Conservation (phyloP, 2,329 filamentous ascomycete genomes). For the Talaromyces albobiverticillius region DNA sequence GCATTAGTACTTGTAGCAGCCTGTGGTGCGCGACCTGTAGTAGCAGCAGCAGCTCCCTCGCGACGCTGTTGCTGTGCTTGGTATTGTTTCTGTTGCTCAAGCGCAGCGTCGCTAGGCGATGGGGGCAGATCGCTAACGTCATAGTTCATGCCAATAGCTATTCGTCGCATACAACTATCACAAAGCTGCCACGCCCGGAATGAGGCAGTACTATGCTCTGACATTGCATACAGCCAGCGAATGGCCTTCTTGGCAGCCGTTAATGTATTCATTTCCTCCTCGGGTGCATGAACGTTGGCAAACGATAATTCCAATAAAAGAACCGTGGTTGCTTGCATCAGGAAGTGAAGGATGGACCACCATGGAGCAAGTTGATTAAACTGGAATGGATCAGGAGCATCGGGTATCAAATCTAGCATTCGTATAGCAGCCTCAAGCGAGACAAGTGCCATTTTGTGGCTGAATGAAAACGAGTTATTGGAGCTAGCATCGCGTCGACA, state of each 20-base stretch:
- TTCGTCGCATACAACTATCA: slow-evolving; percentile 32
- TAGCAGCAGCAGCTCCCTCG: no score
- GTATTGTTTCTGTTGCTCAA: slow-evolving; percentile 5
- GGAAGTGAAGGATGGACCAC: slow-evolving; percentile 45
- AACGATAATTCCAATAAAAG: slow-evolving; percentile 47
- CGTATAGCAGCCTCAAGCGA: slow-evolving; percentile 38
- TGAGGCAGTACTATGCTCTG: slow-evolving; percentile 37
- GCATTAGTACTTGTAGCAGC: background rate
- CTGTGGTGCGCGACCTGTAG: background rate
- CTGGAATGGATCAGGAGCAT: slow-evolving; percentile 38
- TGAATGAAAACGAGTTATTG: slow-evolving; percentile 30
- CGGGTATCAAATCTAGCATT: slow-evolving; percentile 42
- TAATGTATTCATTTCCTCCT: slow-evolving; percentile 36
- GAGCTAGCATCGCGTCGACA: slow-evolving; percentile 40
- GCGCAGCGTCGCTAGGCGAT: slow-evolving; percentile 16
- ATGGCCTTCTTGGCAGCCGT: slow-evolving; percentile 39
- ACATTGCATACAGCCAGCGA: slow-evolving; percentile 43
- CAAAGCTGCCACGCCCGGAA: slow-evolving; percentile 43
- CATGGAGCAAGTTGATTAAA: slow-evolving; percentile 41
- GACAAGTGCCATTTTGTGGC: slow-evolving; percentile 36
- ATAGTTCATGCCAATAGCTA: slow-evolving; percentile 33
- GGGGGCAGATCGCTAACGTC: slow-evolving; percentile 35
- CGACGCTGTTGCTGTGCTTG: background rate
- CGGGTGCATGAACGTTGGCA: slow-evolving; percentile 42
- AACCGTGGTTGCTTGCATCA: slow-evolving; percentile 45